phyloP scores from a whole-genome alignment of 441 rosid species.

The Hura crepitans region DNA sequence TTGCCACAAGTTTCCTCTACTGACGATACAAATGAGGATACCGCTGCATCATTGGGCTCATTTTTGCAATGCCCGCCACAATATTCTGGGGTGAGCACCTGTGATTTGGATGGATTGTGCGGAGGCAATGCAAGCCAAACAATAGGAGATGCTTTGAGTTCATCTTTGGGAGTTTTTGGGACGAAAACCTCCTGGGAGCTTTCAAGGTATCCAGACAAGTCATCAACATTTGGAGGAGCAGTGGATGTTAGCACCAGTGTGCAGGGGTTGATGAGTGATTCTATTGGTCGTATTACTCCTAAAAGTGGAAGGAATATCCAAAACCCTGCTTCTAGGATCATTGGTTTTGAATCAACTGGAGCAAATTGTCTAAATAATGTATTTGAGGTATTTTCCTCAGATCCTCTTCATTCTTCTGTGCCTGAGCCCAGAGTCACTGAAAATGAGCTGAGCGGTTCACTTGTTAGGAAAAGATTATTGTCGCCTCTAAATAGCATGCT shows the following conservation, averaged over 20 bases:
- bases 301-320: conserved; percentile 35
- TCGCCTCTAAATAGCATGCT: conserved; percentile 65
- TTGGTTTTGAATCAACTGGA: conserved; percentile 69
- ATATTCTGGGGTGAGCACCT: conserved; percentile 41
- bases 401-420: conserved; percentile 31
- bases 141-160: conserved; percentile 27
- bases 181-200: conserved; percentile 47
- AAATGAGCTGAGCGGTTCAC: conserved; percentile 49
- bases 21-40: conserved; percentile 41
- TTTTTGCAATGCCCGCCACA: conserved; percentile 48
- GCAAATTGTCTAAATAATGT: conserved; percentile 28
- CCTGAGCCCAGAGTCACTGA: conserved; percentile 32
- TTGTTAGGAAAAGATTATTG: conserved; percentile 64
- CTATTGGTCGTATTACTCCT: conserved; percentile 32
- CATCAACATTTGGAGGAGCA: conserved; percentile 30
- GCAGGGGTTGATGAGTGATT: conserved; percentile 40
- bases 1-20: conserved; percentile 68
- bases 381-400: conserved; percentile 35
- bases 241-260: conserved; percentile 35
- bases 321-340: conserved; percentile 64
- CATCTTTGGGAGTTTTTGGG: conserved; percentile 52
- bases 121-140: conserved; percentile 33
- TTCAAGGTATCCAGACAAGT: conserved; percentile 41
- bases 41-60: conserved; percentile 37
- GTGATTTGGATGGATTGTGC: conserved; percentile 53